Evolutionary conservation across 2,329 filamentous ascomycete species (phyloP), one percentile per base, ranked within the genome.

Genomic region (Calonectria ilicicola): DNA sequence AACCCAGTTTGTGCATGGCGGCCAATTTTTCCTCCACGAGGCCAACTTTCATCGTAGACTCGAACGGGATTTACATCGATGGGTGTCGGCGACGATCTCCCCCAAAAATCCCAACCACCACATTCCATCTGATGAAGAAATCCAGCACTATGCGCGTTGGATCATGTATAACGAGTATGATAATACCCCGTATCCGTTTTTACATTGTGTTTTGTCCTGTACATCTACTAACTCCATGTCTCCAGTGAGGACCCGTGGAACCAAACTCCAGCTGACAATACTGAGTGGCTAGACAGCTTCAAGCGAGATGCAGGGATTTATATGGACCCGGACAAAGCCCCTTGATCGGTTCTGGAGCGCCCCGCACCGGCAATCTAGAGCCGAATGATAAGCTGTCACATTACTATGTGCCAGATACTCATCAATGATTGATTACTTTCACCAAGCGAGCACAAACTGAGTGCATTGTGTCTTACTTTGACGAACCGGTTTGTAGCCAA

Each of bases 131-230:
- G 78, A 80, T 8, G 72, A 77, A 27, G 78, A 80, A 49, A 79
- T 80, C 9, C 78, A 80, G 2, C 78, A 80, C 35, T 79, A 80
- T n/a, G 78, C 78, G 0, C 72, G 78, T 7, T 80, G 78, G 76
- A 74, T 80, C 2, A 75, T 74, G n/a, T 80, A 77, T 19, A 77
- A 80, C 3, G 77, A 79, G 78, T 80, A 72, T 56, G 78, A 72
- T 0, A 19, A 27, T 12, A 10, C 21, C 47, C 47, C 23, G 19
- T 19, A 44, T 19, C 42, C 42, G 8, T 9, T 44, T 19, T 6
- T 21, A 46, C 46, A 42, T n/a, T 9, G 32, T 2, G 23, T 40
- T 12, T n/a, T 2, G 27, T 1, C 5, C 5, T 29, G 26, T 12
- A 12, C 1, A 1, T 0, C 8, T 4, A 2, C 75, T 78, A 42